Evolutionary conservation across 129 eudicot genomes (phyloP), one percentile per base, ranked within the genome.

Genomic region (Flaveria ramosissima): DNA sequence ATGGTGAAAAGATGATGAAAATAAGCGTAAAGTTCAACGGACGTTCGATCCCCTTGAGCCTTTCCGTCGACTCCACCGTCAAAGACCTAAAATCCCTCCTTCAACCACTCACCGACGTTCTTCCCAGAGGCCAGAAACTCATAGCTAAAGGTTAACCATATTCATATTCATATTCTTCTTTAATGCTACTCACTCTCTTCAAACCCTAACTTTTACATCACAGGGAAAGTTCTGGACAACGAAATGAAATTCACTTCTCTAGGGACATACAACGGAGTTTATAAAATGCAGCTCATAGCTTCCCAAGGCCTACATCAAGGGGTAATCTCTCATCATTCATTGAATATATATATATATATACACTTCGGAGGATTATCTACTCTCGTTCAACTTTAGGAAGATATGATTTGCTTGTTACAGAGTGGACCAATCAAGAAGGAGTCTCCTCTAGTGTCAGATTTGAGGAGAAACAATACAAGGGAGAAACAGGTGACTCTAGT

Each of bases 121-220:
- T 95, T 81, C 92, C 96, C 52, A 96, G 99, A 42, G 97, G 99
- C 74, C 99, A 95, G 63, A 95, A 91, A 73, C 99, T 95, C 80
- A 91, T 95, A 73, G 88, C 77, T 72, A 88, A 89, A 82, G 99
- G 98, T n/a, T n/a, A n/a, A n/a, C n/a, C n/a, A n/a, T n/a, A n/a
- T n/a, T n/a, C n/a, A n/a, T 89, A 47, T 43, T 64, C 68, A 46
- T 26, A 24, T 36, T 74, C 1, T 68, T 12, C 27, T 30, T 20
- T 11, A 9, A 21, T 16, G 57, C 36, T 4, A 30, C 36, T 30
- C 36, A 30, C 10, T 43, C 12, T 47, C 66, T 36, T 14, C 48
- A 17, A 59, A 56, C 11, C 64, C 68, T 53, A 45, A 69, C 56
- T 41, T 27, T n/a, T n/a, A n/a, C n/a, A n/a, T 70, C 7, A 24